Evolutionary conservation across 2,329 filamentous ascomycete species (phyloP), one percentile per base, ranked within the genome.

Genomic region (Xylaria multiplex): DNA sequence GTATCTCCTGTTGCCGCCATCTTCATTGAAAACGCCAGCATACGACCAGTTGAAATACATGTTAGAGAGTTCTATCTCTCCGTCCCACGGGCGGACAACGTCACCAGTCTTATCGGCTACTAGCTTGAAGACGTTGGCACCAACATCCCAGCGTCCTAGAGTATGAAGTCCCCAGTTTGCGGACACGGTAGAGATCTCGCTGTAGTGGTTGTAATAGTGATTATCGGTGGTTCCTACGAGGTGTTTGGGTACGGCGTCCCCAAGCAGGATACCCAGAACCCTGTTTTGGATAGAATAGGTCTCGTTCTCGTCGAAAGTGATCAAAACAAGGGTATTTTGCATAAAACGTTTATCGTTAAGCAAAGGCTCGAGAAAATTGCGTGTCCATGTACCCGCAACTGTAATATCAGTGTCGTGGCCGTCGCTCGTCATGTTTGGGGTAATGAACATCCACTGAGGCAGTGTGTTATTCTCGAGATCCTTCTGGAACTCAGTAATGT

Each of bases 261-360:
- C 93, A 2, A 96, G 81, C 0, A 96, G 84, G 70, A 96, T 84
- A 68, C 82, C 86, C 66, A 92, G 86, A 59, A 96, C 85, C 46
- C 84, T 83, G 84, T 96, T 96, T 71, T 86, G 85, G 30, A 82
- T 79, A 6, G 82, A 78, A 79, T 93, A 93, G 9, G 85, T 88
- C 72, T 90, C 86, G 76, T 89, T 91, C 80, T 96, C 93, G 70
- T 96, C 93, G 74, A 93, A 96, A 9, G 89, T 94, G 66, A 96
- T 78, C 5, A 95, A 81, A 9, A 96, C 85, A 1, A 96, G 84
- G 0, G 91, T 94, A 74, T 91, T 87, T 56, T 91, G 81, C 87
- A 90, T 91, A 79, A 96, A 95, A 71, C 90, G 85, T 55, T 81
- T 78, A 80, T 95, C 85, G 42, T 84, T 77, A 6, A 96, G 83